These are phyloP conservation scores for Naematelia encephala DNA, from an alignment of 768 basidiomycete species.

Conservation along the genomic window DNA sequence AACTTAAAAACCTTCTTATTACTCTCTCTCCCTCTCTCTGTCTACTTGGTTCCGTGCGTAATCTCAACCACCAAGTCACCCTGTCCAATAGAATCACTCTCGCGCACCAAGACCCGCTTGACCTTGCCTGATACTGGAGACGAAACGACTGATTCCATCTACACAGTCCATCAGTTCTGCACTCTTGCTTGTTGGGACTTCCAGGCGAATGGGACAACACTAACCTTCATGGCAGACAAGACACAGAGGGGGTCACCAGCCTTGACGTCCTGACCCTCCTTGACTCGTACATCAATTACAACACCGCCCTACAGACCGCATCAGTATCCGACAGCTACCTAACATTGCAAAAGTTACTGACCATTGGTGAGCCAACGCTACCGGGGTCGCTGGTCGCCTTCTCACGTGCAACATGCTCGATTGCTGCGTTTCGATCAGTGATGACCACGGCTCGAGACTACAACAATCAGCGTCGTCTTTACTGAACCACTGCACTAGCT, in stretches of 20 bases:
- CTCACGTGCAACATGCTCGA: constrained; percentile 90
- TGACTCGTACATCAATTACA: constrained; percentile 94
- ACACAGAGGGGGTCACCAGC: constrained; percentile 96
- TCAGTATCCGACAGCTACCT: not conserved
- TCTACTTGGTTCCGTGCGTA: constrained; percentile 55
- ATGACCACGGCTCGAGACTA: constrained; percentile 87
- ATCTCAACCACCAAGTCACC: constrained; percentile 90
- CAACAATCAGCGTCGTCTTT: constrained; percentile 47
- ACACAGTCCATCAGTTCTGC: too few species aligned
- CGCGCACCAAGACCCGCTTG: constrained; percentile 84
- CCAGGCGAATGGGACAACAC: too few species aligned
- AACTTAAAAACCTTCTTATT: not conserved
- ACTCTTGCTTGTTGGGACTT: too few species aligned
- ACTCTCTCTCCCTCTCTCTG: not conserved
- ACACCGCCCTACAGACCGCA: constrained; percentile 60
- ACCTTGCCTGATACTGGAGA: constrained; percentile 95
- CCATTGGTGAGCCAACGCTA: constrained; percentile 96
- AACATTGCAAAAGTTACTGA: constrained; percentile 40
- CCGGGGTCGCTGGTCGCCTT: constrained; percentile 90
- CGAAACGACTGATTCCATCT: constrained; percentile 98
- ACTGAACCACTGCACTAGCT: constrained; percentile 17
- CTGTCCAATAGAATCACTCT: constrained; percentile 93
- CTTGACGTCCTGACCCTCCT: constrained; percentile 96
- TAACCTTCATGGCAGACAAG: constrained; percentile 93
- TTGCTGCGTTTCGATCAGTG: constrained; percentile 95